Conservation (phyloP, 1,284 basidiomycete genomes). For the Moniliophthora roreri region DNA sequence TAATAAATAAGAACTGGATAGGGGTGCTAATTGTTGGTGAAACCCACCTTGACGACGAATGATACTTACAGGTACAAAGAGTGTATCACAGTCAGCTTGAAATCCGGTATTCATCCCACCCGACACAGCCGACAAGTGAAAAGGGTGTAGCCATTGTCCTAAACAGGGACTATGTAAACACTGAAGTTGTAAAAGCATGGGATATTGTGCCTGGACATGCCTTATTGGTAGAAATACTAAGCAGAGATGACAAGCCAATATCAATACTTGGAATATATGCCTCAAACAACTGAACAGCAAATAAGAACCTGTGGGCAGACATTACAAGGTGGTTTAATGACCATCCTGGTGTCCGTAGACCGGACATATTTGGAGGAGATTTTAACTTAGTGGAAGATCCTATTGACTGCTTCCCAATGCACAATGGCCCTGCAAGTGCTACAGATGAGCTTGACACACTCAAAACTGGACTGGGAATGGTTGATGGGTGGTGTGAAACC, state of each 20-base stretch:
- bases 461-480: slow-evolving; percentile 16
- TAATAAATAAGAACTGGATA: slow-evolving; percentile 20
- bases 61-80: slow-evolving; percentile 3
- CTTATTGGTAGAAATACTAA: slow-evolving; percentile 5
- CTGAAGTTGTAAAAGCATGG: not conserved
- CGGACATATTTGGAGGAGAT: slow-evolving; percentile 18
- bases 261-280: slow-evolving; percentile 23
- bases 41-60: slow-evolving; percentile 23
- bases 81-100: slow-evolving; percentile 11
- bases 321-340: slow-evolving; percentile 13
- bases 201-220: slow-evolving; percentile 5
- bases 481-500: slow-evolving; percentile 29
- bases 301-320: slow-evolving; percentile 21
- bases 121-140: slow-evolving; percentile 18
- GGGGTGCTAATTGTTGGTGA: slow-evolving; percentile 26
- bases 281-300: slow-evolving; percentile 17
- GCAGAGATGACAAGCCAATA: slow-evolving; percentile 9
- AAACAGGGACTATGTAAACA: not conserved
- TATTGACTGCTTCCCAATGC: slow-evolving; percentile 17
- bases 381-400: slow-evolving; percentile 18
- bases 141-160: slow-evolving; percentile 32
- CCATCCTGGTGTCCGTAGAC: slow-evolving; percentile 5
- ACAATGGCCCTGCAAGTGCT: no score
- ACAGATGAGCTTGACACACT: no score
- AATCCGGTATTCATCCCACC: slow-evolving; percentile 17